Evolutionary conservation across 2,329 filamentous ascomycete species (phyloP), one percentile per base, ranked within the genome.

Genomic region (Penicillium olsonii): DNA sequence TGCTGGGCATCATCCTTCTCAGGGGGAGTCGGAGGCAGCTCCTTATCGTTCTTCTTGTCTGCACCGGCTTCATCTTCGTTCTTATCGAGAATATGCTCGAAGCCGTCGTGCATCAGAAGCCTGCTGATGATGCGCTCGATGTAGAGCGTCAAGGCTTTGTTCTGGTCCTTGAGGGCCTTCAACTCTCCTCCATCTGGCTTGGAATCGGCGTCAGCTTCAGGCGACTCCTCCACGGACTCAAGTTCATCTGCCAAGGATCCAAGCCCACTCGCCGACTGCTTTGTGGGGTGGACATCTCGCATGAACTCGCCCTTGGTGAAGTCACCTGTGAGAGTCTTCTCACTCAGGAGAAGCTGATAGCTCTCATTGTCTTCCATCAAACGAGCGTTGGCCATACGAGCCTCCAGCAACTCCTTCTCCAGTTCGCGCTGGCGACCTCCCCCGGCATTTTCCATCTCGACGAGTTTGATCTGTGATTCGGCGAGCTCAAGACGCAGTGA

Each of bases 91-190:
- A 97, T 95, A 54, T 90, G 85, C 74, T 99, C 92, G 60, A 96
- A 97, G 60, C 95, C 92, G 65, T 95, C 88, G 72, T 96, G 89
- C 67, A 95, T 88, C 54, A 99, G 81, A 37, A 99, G 83, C 48
- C 94, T 88, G 70, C 94, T 94, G 68, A 99, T 96, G 70, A 99
- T 97, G 76, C 94, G 95, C 82, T 97, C 96, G 78, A 99, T 96
- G 76, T 99, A 99, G 57, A 97, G 79, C 19, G 91, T 95, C 61
- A 99, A 79, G 24, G 94, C 94, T 77, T 97, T 97, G 78, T 99
- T 97, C 76, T 96, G 87, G 68, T 96, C 92, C 74, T 89, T 92
- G 61, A 90, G 77, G 8, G 83, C 80, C 71, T 88, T 90, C 59
- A 94, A 72, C 63, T 97, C 92, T 10, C 79, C 92, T 10, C 79